phyloP scores from a whole-genome alignment of 257 asterid genomes.

The Salvia splendens region DNA sequence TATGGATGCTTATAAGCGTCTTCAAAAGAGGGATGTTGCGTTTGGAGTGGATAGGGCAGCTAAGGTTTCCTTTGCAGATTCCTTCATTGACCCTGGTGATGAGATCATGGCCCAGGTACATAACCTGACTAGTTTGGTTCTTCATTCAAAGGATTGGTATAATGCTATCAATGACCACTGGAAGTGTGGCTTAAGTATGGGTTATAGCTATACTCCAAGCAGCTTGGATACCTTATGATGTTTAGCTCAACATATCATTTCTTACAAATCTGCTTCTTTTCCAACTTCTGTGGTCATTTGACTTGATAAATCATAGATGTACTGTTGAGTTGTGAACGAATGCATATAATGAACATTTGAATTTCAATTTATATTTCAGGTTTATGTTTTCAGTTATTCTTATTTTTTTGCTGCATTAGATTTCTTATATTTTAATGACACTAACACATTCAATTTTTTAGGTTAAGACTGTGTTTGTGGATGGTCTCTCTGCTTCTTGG shows the following conservation, averaged over 20 bases:
- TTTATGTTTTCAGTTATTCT: background rate
- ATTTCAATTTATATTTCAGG: background rate
- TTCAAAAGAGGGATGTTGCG: conserved; percentile 85
- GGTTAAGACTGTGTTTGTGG: conserved; percentile 97
- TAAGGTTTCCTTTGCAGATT: conserved; percentile 97
- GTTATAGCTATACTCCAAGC: background rate
- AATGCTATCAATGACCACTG: conserved; percentile 11
- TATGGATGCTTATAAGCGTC: conserved; percentile 96
- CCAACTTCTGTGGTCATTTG: background rate
- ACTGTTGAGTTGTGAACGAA: conserved; percentile 6
- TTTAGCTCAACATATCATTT: conserved; percentile 15
- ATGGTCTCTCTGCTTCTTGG: conserved; percentile 92
- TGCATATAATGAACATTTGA: conserved; percentile 8
- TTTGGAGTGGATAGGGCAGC: conserved; percentile 97
- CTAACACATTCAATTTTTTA: conserved; percentile 38
- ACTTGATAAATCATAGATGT: background rate
- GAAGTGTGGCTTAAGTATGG: conserved; percentile 2
- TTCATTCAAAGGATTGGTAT: conserved; percentile 12
- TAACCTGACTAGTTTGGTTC: conserved; percentile 36
- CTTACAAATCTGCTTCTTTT: background rate
- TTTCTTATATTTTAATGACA: conserved; percentile 26
- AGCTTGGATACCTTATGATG: background rate
- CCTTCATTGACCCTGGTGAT: conserved; percentile 97
- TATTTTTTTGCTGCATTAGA: background rate
- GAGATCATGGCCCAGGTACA: conserved; percentile 99